Percentiles rank a stretch among this genome's conserved stretches.
Evolutionary conservation across 306 rosid species (phyloP).

Genomic region (Acacia crassicarpa): DNA sequence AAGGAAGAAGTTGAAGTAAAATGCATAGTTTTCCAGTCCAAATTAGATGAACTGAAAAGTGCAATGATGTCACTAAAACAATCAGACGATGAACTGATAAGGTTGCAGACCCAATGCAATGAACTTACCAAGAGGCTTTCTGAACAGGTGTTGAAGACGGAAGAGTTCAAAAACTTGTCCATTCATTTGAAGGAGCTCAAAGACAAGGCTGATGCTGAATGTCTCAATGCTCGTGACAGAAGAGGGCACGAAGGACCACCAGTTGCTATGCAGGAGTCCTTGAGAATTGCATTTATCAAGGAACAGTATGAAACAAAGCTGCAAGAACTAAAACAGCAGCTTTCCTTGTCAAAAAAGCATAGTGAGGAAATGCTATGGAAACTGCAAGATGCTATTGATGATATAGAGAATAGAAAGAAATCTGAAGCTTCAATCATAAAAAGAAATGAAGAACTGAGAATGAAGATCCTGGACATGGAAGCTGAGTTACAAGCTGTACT

Average conservation of each 20-base stretch:
- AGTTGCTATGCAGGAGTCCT: conserved; percentile 75
- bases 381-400: conserved; percentile 83
- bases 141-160: conserved; percentile 83
- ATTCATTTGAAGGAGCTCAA: conserved; percentile 91
- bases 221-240: conserved; percentile 60
- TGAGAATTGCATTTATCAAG: conserved; percentile 95
- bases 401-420: conserved; percentile 71
- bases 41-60: conserved; percentile 63
- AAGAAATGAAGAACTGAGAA: conserved; percentile 79
- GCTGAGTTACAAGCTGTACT: conserved; percentile 69
- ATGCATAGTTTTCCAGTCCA: conserved; percentile 61
- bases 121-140: conserved; percentile 75
- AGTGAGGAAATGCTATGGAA: conserved; percentile 92
- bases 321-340: conserved; percentile 87
- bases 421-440: conserved; percentile 72
- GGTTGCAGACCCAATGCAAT: conserved; percentile 58
- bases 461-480: conserved; percentile 86
- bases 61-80: conserved; percentile 56
- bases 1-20: conserved; percentile 80
- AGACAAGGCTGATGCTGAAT: conserved; percentile 85
- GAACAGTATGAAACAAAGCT: conserved; percentile 93
- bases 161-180: conserved; percentile 91
- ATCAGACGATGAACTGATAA: conserved; percentile 51
- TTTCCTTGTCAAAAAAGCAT: conserved; percentile 80
- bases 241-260: conserved; percentile 78